Evolutionary conservation across 2,329 filamentous ascomycete genomes (phyloP), one percentile per base, ranked within the genome.

Genomic region (Leptographium procerum): DNA sequence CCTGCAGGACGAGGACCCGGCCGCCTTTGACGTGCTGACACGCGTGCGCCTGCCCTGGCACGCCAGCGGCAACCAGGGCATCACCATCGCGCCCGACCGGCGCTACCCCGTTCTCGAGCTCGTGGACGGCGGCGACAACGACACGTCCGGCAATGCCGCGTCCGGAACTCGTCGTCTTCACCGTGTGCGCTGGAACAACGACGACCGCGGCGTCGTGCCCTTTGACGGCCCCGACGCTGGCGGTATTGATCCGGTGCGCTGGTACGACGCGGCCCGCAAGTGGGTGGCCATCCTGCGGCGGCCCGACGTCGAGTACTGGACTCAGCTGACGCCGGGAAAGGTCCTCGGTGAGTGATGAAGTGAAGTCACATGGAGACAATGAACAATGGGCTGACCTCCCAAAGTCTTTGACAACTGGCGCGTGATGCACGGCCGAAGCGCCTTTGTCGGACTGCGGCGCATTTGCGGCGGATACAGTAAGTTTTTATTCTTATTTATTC

Each of bases 341-440:
- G 80, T 90, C 7, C 67, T 96, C 59, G 84, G 88, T 91, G 74
- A 6, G 50, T 52, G n/a, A n/a, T n/a, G n/a, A n/a, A n/a, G n/a
- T n/a, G n/a, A n/a, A n/a, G n/a, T n/a, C n/a, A n/a, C n/a, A n/a
- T n/a, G n/a, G n/a, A n/a, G n/a, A n/a, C n/a, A n/a, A n/a, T n/a
- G n/a, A n/a, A n/a, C 10, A 13, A 45, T 45, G 11, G 2, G 7
- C 43, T 47, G 2, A 47, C 43, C 16, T 14, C 47, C n/a, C 43
- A 88, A n/a, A n/a, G 88, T 97, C 52, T 96, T 99, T 70, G 89
- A 99, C 69, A 97, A 99, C 68, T 96, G 92, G 91, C 82, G 94
- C 60, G 87, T 96, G 36, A 74, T 97, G 65, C 94, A 99, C 71
- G 94, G 92, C 1, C 79, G 94, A 65, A 85, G 85, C 56, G 82